Conservation (phyloP, 306 rosid genomes). For the Cicer pinnatifidum region DNA sequence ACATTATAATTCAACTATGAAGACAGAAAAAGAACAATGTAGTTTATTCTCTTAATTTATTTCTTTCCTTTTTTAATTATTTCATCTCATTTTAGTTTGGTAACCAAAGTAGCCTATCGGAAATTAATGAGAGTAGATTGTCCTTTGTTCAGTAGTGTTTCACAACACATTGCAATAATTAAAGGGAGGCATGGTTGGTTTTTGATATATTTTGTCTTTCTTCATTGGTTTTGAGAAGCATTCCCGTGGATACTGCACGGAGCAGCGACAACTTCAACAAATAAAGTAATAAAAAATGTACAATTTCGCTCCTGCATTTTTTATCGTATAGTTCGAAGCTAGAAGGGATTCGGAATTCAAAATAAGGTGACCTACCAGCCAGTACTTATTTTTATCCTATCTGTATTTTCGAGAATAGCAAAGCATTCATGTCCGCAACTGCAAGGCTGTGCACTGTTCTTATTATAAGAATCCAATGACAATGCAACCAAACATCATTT, state of each 20-base stretch:
- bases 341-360: conserved; percentile 45
- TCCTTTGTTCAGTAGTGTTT: neutral
- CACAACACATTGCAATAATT: neutral
- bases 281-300: conserved; percentile 34
- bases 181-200: conserved; percentile 11
- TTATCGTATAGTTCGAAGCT: neutral
- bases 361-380: conserved; percentile 31
- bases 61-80: too few relatives aligned
- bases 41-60: too few relatives aligned
- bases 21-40: too few relatives aligned
- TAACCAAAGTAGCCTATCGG: neutral
- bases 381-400: conserved; percentile 23
- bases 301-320: conserved; percentile 39
- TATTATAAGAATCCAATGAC: conserved; percentile 46
- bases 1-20: too few relatives aligned
- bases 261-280: conserved; percentile 28
- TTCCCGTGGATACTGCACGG: conserved; percentile 40
- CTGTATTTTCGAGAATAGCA: conserved; percentile 44
- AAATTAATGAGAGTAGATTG: neutral
- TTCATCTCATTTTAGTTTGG: neutral
- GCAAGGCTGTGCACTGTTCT: conserved; percentile 10
- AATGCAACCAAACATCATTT: neutral
- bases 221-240: conserved; percentile 36
- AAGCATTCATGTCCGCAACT: conserved; percentile 44
- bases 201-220: conserved; percentile 29